Evolutionary conservation across 768 basidiomycete genomes (phyloP).

Genomic region (Gloeophyllum trabeum): DNA sequence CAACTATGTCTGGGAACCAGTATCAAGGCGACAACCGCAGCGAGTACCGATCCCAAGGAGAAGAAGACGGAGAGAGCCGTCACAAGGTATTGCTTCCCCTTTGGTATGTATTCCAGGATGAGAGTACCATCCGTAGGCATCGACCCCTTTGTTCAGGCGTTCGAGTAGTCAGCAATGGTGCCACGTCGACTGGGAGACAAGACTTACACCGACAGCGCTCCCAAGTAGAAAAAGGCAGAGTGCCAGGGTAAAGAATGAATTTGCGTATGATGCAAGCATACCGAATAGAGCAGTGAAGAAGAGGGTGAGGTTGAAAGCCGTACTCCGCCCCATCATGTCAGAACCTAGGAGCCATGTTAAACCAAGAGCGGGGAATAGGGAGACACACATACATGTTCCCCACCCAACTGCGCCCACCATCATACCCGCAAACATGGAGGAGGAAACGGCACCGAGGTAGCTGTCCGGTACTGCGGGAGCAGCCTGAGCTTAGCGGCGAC

Average conservation of each 20-base stretch:
- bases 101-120: slow-evolving; percentile 86
- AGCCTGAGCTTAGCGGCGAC: slow-evolving; percentile 6
- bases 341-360: slow-evolving; percentile 63
- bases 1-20: slow-evolving; percentile 75
- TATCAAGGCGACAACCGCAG: slow-evolving; percentile 69
- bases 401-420: slow-evolving; percentile 89
- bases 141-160: slow-evolving; percentile 78
- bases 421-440: slow-evolving; percentile 93
- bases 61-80: slow-evolving; percentile 94
- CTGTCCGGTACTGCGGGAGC: slow-evolving; percentile 48
- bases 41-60: slow-evolving; percentile 81
- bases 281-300: slow-evolving; percentile 89
- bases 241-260: slow-evolving; percentile 60
- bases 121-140: slow-evolving; percentile 98
- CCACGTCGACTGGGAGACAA: background rate
- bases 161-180: too few relatives aligned
- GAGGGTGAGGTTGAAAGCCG: slow-evolving; percentile 89
- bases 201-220: slow-evolving; percentile 81
- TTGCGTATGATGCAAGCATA: slow-evolving; percentile 62
- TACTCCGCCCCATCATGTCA: slow-evolving; percentile 77
- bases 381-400: slow-evolving; percentile 62
- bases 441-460: slow-evolving; percentile 73
- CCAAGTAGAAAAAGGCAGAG: slow-evolving; percentile 78
- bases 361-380: too few relatives aligned
- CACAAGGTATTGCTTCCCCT: slow-evolving; percentile 84